phyloP scores from a whole-genome alignment of 805 yeast species.

The Ogataea paradorogensis region DNA sequence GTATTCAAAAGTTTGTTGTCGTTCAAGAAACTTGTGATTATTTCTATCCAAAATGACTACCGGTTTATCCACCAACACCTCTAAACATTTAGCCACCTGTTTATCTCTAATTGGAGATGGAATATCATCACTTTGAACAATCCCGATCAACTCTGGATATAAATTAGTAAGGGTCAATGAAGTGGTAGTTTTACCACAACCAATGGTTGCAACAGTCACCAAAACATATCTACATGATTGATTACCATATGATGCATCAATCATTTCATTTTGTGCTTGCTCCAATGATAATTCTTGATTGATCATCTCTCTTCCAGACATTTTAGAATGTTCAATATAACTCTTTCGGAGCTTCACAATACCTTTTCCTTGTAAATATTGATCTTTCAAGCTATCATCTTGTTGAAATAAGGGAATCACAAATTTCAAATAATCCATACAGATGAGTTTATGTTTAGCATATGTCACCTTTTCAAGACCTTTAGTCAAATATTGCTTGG shows the following conservation, averaged over 20 bases:
- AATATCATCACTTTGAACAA: conserved; percentile 79
- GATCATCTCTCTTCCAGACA: conserved; percentile 55
- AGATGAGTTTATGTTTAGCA: conserved; percentile 54
- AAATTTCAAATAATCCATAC: conserved; percentile 67
- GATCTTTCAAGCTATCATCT: conserved; percentile 44
- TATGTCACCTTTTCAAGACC: conserved; percentile 36
- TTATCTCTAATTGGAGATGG: conserved; percentile 45
- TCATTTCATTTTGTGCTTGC: conserved; percentile 28
- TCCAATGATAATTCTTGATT: conserved; percentile 42
- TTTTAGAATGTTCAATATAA: conserved; percentile 54
- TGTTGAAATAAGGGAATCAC: conserved; percentile 52
- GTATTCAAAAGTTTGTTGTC: conserved; percentile 61
- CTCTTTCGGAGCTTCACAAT: conserved; percentile 67
- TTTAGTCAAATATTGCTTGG: conserved; percentile 51
- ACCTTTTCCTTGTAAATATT: conserved; percentile 59
- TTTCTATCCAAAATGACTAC: conserved; percentile 80
- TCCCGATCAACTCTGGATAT: conserved; percentile 59
- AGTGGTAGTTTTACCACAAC: conserved; percentile 92
- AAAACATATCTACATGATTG: conserved; percentile 55
- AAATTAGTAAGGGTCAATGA: conserved; percentile 55
- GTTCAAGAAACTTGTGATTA: conserved; percentile 70
- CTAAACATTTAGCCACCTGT: conserved; percentile 47
- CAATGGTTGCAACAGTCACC: conserved; percentile 85
- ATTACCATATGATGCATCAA: conserved; percentile 26
- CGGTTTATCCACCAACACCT: conserved; percentile 37